Percentiles rank a stretch among this genome's conserved stretches.
These are phyloP conservation scores for Hymenoscyphus fructigenus DNA, from an alignment of 2,329 filamentous ascomycete species.

Conservation along the genomic window DNA sequence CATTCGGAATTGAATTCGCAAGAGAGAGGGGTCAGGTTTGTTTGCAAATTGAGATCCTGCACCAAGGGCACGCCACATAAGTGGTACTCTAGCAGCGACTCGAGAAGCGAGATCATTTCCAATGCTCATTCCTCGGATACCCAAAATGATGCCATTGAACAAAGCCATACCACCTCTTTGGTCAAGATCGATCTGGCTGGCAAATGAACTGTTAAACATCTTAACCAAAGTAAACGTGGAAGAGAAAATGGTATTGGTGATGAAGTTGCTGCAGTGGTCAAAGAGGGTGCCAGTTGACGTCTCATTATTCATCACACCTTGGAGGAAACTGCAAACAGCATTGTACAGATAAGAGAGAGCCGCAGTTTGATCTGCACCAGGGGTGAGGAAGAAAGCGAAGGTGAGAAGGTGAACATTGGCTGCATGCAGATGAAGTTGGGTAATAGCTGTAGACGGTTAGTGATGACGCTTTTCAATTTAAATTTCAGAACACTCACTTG, in stretches of 20 bases:
- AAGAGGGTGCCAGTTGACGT: constrained; percentile 36
- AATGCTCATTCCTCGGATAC: constrained; percentile 59
- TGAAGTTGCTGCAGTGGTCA: constrained; percentile 56
- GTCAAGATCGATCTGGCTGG: constrained; percentile 53
- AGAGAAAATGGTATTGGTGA: constrained; percentile 67
- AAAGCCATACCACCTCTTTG: constrained; percentile 49
- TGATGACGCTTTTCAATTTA: not conserved
- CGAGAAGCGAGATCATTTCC: constrained; percentile 64
- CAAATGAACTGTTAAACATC: constrained; percentile 64
- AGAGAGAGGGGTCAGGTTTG: constrained; percentile 49
- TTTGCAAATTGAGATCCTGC: constrained; percentile 21
- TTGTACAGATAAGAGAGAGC: constrained; percentile 46
- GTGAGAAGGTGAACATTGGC: constrained; percentile 23
- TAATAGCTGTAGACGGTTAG: constrained; percentile 17
- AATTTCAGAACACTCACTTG: constrained; percentile 9
- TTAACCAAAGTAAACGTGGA: constrained; percentile 64
- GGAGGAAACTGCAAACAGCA: constrained; percentile 33
- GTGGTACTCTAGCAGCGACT: constrained; percentile 63
- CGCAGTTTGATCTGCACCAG: constrained; percentile 41
- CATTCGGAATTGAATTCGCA: constrained; percentile 66
- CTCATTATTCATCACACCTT: constrained; percentile 22
- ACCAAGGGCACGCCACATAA: constrained; percentile 52
- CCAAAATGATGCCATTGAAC: constrained; percentile 58
- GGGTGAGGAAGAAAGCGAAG: constrained; percentile 31
- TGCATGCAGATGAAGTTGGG: constrained; percentile 23